Evolutionary conservation across 345 rosid species (phyloP), one percentile per base, ranked within the genome.

Genomic region (Streptanthus diversifolius): DNA sequence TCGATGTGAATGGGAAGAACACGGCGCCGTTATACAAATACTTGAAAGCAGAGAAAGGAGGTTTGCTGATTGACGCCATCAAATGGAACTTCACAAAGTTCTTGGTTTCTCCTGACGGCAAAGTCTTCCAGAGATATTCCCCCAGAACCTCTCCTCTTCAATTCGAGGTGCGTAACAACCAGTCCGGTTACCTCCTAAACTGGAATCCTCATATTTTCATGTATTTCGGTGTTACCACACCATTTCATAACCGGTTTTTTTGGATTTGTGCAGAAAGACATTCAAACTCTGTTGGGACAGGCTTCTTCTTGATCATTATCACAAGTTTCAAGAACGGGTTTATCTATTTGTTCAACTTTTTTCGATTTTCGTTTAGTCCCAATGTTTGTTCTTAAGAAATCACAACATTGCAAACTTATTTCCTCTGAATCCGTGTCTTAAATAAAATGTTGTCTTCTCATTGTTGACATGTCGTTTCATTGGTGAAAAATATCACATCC

Each of bases 21-120:
- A 72, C 92, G 6, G 88, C 88, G 21, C 92, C 92, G 8, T 75
- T 93, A 53, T 91, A 84, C 91, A 84, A 84, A 77, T 93, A 82
- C 80, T 79, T 91, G 29, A 93, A 93, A 76, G 79, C 95, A 11
- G 82, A 89, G 82, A 89, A 93, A 77, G 92, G 95, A 14, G 97
- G 96, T 36, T 80, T 60, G 44, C 75, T 93, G 2, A 91, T 85
- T 78, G 91, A 86, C 30, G 86, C 86, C 48, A 89, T 93, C 81
- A 93, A 93, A 62, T 93, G 98, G 98, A 93, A 93, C 71, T 93
- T 93, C 83, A 90, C 98, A 1, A 93, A 90, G 70, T 89, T 90
- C 79, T 78, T 93, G 82, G 88, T 88, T 2, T 79, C 87, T 73
- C 86, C 84, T 72, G 83, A 84, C 68, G 98, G 98, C 27, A 85